phyloP scores from a whole-genome alignment of 2,329 filamentous ascomycete genomes.

The Triangularia verruculosa region DNA sequence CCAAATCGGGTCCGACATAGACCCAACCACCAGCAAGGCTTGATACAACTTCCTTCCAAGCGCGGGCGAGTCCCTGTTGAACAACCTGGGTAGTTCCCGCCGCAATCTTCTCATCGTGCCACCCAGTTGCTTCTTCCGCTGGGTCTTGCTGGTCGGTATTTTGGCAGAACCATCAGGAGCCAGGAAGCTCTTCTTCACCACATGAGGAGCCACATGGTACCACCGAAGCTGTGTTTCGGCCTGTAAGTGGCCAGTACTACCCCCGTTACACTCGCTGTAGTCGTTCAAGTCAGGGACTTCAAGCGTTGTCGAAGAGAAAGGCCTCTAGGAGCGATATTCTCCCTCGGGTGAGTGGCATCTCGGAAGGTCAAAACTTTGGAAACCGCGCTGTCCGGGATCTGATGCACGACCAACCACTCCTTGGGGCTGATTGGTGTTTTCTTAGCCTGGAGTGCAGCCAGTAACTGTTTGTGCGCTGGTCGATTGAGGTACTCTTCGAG shows the following conservation, averaged over 20 bases:
- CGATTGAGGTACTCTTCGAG: neutral
- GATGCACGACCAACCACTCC: neutral
- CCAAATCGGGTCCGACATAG: neutral
- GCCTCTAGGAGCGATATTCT: neutral
- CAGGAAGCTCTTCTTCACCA: neutral
- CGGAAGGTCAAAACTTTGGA: neutral
- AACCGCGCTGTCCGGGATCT: neutral
- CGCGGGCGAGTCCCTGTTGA: neutral
- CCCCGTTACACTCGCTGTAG: neutral
- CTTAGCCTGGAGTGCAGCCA: neutral
- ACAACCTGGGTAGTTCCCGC: neutral
- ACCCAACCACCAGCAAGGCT: neutral
- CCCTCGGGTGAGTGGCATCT: neutral
- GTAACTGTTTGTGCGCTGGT: neutral
- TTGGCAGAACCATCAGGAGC: neutral
- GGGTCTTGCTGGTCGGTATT: neutral
- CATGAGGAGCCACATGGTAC: neutral
- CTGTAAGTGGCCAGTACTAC: neutral
- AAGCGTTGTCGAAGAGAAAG: neutral
- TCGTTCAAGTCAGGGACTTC: neutral
- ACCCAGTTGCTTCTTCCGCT: neutral
- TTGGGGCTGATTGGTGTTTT: neutral
- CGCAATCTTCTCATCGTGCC: neutral
- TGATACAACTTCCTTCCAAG: neutral
- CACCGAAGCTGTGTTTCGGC: neutral